phyloP scores from a whole-genome alignment of 192 early-diverging fungal species.

The Piromyces finnis region DNA sequence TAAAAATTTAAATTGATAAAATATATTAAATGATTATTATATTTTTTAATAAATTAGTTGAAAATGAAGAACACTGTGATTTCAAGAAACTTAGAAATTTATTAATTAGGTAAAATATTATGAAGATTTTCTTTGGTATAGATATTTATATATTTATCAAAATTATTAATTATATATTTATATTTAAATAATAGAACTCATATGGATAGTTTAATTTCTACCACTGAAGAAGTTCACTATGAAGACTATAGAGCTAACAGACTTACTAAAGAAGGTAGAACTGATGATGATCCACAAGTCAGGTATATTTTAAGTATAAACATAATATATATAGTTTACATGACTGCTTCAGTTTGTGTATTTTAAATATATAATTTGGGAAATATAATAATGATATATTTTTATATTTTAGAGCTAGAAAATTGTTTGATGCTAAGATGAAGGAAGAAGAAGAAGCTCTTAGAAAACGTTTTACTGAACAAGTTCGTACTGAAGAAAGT shows the following conservation, averaged over 20 bases:
- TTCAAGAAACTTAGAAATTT: constrained; percentile 93
- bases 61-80: constrained; percentile 96
- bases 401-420: constrained; percentile 31
- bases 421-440: constrained; percentile 80
- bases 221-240: constrained; percentile 90
- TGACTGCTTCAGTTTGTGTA: no score
- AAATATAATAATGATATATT: constrained; percentile 8
- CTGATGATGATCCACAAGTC: constrained; percentile 40
- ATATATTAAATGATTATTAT: no score
- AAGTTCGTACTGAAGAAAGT: constrained; percentile 92
- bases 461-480: constrained; percentile 91
- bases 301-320: not conserved
- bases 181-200: constrained; percentile 37
- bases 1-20: no score
- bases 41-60: constrained; percentile 30
- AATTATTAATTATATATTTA: no score
- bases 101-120: constrained; percentile 48
- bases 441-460: constrained; percentile 94
- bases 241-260: constrained; percentile 77
- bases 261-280: constrained; percentile 52
- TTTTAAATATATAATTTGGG: no score
- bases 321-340: no score
- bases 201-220: constrained; percentile 87
- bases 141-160: no score
- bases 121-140: no score